Conservation (phyloP, 192 early-diverging fungal species). For the Backusella tarrabulga region DNA sequence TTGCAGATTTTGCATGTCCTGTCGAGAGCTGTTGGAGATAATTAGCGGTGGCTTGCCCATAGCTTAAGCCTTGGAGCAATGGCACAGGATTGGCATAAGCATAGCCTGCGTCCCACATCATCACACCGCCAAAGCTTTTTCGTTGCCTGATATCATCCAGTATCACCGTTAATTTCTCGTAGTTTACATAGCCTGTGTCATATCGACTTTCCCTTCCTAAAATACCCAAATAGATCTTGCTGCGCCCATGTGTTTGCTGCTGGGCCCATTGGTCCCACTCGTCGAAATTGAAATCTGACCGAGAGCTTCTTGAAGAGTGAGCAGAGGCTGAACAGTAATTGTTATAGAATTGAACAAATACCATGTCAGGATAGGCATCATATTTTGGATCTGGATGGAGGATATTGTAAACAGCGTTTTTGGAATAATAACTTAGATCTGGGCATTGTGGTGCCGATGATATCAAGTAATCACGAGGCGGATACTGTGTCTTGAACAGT, state of each 20-base stretch:
- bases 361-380: slow-evolving; percentile 62
- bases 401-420: slow-evolving; percentile 48
- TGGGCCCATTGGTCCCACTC: slow-evolving; percentile 72
- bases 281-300: slow-evolving; percentile 65
- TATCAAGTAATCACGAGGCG: slow-evolving; percentile 45
- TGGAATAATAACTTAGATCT: slow-evolving; percentile 59
- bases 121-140: slow-evolving; percentile 63
- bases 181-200: slow-evolving; percentile 53
- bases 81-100: slow-evolving; percentile 22
- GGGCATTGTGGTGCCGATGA: slow-evolving; percentile 74
- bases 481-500: slow-evolving; percentile 46
- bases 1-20: neutral
- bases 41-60: slow-evolving; percentile 18
- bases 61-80: slow-evolving; percentile 2
- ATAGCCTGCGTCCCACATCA: slow-evolving; percentile 51
- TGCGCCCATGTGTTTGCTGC: slow-evolving; percentile 52
- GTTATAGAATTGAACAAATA: slow-evolving; percentile 73
- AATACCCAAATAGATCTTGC: slow-evolving; percentile 64
- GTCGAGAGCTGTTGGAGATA: slow-evolving; percentile 14
- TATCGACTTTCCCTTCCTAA: slow-evolving; percentile 56
- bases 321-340: slow-evolving; percentile 27
- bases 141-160: slow-evolving; percentile 30
- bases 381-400: slow-evolving; percentile 20
- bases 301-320: neutral
- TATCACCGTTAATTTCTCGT: slow-evolving; percentile 31